Evolutionary conservation across 371 early-diverging fungal species (phyloP), one percentile per base, ranked within the genome.

Genomic region (Zychaea mexicana): DNA sequence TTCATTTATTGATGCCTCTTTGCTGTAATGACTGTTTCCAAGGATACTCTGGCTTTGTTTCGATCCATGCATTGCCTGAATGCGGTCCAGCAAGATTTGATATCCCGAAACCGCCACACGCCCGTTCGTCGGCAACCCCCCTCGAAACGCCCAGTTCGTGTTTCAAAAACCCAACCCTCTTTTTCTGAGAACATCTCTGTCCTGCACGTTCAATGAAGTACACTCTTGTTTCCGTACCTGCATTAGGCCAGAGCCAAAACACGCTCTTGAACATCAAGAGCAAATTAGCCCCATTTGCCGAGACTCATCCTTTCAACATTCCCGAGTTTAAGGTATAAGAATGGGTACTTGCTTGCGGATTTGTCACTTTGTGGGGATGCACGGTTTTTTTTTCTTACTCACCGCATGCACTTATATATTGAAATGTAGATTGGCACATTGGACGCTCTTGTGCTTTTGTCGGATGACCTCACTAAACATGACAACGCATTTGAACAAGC

Each of bases 401-500:
- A 38, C 24, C 24, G 47, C 6, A 30, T 19, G 19, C 8, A 28
- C 0, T 19, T 22, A 39, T 30, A 38, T 27, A n/a, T n/a, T n/a
- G n/a, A 31, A 53, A 26, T 28, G 26, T 66, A 95, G 94, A 92
- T 96, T 73, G 97, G 97, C 52, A 97, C 96, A 21, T 84, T 98
- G 60, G 97, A 98, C 73, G 83, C 89, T 2, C 84, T 98, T 10
- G 92, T 96, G 22, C 70, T 92, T 30, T 82, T 96, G 27, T 95
- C 96, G 8, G 98, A 98, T 70, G 97, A 98, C 65, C 85, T 98
- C 42, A 83, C 82, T 36, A 97, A 96, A 70, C 77, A 84, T 61
- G 98, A 98, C 69, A 68, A 84, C 5, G 77, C 82, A 0, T 86
- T 90, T 61, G 96, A 96, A 62, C 74, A 78, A 42, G 80, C 90